Evolutionary conservation across 768 basidiomycete genomes (phyloP), one percentile per base, ranked within the genome.

Genomic region (Cubamyces lactineus): DNA sequence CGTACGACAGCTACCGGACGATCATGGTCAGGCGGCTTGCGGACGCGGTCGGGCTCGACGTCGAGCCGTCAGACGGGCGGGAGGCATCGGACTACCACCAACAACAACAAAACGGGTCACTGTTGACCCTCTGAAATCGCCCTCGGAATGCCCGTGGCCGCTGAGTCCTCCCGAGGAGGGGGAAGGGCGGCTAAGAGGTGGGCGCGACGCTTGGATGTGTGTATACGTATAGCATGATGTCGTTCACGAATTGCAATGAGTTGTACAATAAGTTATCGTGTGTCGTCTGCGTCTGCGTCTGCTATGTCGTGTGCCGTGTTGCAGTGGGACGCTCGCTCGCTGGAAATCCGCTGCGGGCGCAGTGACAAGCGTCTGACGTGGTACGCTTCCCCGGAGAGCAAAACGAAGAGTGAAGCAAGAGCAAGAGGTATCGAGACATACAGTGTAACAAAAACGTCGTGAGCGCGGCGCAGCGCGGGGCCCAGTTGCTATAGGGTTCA

Each of bases 21-120:
- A 86, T 91, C 57, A 89, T 95, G 85, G 81, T 82, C 39, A 78
- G 91, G 49, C 75, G 91, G 69, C 71, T 93, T 70, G 80, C 83
- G 64, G 90, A 92, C 63, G 83, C 79, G 64, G 78, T 81, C 24
- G 88, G 86, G 17, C 70, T 89, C 62, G 80, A 82, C 39, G 83
- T 81, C 19, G 54, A 57, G 39, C 57, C 48, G 13, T 30, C 28
- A 8, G 28, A 30, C 28, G 28, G 28, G 28, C 28, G 28, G 28
- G 47, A 48, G 12, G 41, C 41, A 12, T 3, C 41, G 47, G 59
- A 50, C 13, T n/a, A 15, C 41, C 46, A 26, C 21, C 48, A 56
- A n/a, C 24, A 26, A 39, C 41, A 53, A 26, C 53, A 64, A 64
- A 59, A 60, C 30, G 58, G 58, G 58, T 43, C 30, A 49, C 30